Evolutionary conservation across 306 rosid species (phyloP).

Genomic region (Fragaria vesca): DNA sequence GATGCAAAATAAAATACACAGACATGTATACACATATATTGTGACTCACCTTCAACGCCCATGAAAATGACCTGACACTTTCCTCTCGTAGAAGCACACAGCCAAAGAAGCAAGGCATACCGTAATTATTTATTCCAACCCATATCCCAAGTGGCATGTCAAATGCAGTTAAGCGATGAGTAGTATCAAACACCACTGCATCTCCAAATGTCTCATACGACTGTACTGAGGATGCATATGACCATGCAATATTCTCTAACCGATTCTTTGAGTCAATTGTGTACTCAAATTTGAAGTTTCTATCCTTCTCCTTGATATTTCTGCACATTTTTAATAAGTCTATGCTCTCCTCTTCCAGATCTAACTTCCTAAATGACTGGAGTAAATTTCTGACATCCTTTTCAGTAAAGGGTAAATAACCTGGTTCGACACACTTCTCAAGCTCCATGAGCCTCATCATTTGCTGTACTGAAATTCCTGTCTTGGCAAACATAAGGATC

Average conservation of each 20-base stretch:
- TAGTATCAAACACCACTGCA: slow-evolving; percentile 88
- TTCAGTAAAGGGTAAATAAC: slow-evolving; percentile 90
- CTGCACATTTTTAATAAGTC: slow-evolving; percentile 91
- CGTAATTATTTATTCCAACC: slow-evolving; percentile 95
- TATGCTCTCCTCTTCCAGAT: slow-evolving; percentile 80
- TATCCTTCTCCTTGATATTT: slow-evolving; percentile 82
- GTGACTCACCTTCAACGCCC: slow-evolving; percentile 80
- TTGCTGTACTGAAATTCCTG: slow-evolving; percentile 96
- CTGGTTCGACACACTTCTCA: slow-evolving; percentile 91
- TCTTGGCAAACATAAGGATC: slow-evolving; percentile 90
- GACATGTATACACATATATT: background rate
- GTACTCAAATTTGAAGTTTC: slow-evolving; percentile 84
- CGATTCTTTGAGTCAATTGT: slow-evolving; percentile 69
- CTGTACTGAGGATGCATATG: slow-evolving; percentile 86
- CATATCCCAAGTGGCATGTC: slow-evolving; percentile 96
- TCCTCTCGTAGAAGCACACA: slow-evolving; percentile 86
- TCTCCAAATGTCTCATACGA: slow-evolving; percentile 86
- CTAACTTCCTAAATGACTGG: slow-evolving; percentile 86
- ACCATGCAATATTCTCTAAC: slow-evolving; percentile 89
- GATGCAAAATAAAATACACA: background rate
- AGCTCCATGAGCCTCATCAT: slow-evolving; percentile 99
- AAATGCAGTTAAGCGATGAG: slow-evolving; percentile 83
- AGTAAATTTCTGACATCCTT: slow-evolving; percentile 93
- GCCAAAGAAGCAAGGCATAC: slow-evolving; percentile 98
- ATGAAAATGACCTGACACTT: slow-evolving; percentile 70